Evolutionary conservation across 805 yeast genomes (phyloP).

Genomic region (Blastobotrys robertii): DNA sequence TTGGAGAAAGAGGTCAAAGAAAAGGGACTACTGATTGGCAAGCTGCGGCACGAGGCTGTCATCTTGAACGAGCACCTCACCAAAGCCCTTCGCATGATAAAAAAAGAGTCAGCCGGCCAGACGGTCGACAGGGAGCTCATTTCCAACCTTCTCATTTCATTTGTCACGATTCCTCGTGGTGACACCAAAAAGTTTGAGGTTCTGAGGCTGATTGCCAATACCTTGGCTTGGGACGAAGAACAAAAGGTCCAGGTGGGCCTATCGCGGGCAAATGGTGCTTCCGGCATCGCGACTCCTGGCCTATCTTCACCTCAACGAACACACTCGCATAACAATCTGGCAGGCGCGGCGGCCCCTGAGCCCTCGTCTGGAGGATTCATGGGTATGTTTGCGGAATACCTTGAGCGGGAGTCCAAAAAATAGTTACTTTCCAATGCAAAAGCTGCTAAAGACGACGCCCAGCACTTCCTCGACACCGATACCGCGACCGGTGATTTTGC

Average conservation of each 20-base stretch:
- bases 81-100: constrained; percentile 80
- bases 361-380: constrained; percentile 25
- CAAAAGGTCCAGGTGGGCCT: constrained; percentile 27
- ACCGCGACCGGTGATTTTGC: constrained; percentile 82
- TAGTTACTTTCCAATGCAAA: constrained; percentile 80
- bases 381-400: constrained; percentile 30
- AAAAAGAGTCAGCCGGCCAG: constrained; percentile 64
- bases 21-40: constrained; percentile 75
- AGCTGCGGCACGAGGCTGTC: constrained; percentile 88
- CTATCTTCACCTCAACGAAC: constrained; percentile 10
- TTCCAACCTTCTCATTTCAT: constrained; percentile 76
- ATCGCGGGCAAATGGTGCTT: constrained; percentile 9
- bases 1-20: constrained; percentile 50
- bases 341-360: constrained; percentile 2
- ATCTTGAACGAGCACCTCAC: constrained; percentile 89
- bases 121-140: constrained; percentile 82
- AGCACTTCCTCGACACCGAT: constrained; percentile 85
- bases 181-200: constrained; percentile 95
- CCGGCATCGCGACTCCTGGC: constrained; percentile 5
- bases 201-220: constrained; percentile 68
- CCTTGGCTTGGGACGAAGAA: constrained; percentile 79
- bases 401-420: constrained; percentile 23
- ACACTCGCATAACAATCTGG: constrained; percentile 8
- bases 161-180: constrained; percentile 79
- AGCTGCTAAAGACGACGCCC: constrained; percentile 83